Evolutionary conservation across 1,284 basidiomycete genomes (phyloP).

Genomic region (Ustilago trichophora): DNA sequence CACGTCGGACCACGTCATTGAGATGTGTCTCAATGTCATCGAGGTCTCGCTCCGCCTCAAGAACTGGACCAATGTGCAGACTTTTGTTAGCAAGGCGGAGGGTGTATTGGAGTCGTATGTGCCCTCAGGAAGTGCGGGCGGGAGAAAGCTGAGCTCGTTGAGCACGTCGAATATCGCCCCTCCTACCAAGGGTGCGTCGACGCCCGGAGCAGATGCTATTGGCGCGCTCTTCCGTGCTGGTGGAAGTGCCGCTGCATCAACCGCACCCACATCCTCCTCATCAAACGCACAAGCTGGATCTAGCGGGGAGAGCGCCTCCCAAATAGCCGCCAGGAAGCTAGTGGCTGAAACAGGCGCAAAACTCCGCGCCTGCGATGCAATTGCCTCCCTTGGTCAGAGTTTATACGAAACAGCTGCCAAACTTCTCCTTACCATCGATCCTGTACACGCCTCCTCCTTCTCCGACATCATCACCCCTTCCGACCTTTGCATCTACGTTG

Average conservation of each 20-base stretch:
- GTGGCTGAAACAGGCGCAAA: slow-evolving; percentile 73
- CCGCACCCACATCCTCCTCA: not conserved
- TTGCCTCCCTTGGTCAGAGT: slow-evolving; percentile 76
- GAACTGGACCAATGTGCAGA: slow-evolving; percentile 81
- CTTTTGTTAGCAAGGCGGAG: slow-evolving; percentile 90
- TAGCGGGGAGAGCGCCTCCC: slow-evolving; percentile 19
- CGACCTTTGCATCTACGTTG: slow-evolving; percentile 84
- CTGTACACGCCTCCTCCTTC: slow-evolving; percentile 18
- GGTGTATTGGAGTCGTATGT: slow-evolving; percentile 78
- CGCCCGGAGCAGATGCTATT: slow-evolving; percentile 58
- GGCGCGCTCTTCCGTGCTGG: slow-evolving; percentile 64
- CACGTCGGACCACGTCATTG: slow-evolving; percentile 82
- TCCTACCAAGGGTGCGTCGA: slow-evolving; percentile 38
- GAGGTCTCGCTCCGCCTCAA: slow-evolving; percentile 80
- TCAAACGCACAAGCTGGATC: slow-evolving; percentile 13
- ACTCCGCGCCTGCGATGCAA: slow-evolving; percentile 78
- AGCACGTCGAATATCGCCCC: slow-evolving; percentile 31
- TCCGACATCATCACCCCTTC: slow-evolving; percentile 76
- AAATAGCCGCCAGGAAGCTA: slow-evolving; percentile 29
- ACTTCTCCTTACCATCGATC: slow-evolving; percentile 76
- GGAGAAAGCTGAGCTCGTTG: slow-evolving; percentile 61
- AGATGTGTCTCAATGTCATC: slow-evolving; percentile 71
- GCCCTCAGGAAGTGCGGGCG: slow-evolving; percentile 66
- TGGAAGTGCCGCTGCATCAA: slow-evolving; percentile 32
- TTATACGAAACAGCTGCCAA: slow-evolving; percentile 80